phyloP scores from a whole-genome alignment of 169 alveolate species.

The Eimeria acervulina region DNA sequence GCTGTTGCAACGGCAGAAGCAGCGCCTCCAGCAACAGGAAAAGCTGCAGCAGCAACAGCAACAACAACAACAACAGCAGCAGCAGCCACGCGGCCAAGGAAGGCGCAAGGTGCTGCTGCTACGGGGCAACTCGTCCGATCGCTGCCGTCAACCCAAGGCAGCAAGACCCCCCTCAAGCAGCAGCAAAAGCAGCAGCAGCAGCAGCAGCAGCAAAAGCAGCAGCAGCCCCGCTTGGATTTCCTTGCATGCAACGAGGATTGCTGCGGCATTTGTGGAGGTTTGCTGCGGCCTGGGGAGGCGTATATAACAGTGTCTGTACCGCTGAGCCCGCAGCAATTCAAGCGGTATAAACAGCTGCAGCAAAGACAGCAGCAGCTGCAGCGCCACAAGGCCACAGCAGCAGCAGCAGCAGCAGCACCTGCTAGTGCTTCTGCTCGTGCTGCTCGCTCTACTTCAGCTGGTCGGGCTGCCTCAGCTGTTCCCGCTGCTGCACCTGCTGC shows the following conservation, averaged over 20 bases:
- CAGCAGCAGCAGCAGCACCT: not conserved
- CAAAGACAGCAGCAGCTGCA: not conserved
- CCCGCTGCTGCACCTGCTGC: too few species aligned
- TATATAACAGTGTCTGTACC: not conserved
- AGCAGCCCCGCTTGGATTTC: not conserved
- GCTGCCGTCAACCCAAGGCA: too few species aligned
- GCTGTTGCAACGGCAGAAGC: not conserved
- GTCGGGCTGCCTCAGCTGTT: too few species aligned
- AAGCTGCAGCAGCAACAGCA: not conserved
- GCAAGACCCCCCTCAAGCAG: too few species aligned
- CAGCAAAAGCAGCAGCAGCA: not conserved
- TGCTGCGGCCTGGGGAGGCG: not conserved
- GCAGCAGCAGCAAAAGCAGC: constrained; percentile 16
- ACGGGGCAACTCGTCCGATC: too few species aligned
- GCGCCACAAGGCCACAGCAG: not conserved
- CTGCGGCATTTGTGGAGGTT: not conserved
- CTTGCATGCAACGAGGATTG: constrained; percentile 14
- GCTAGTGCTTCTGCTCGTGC: too few species aligned
- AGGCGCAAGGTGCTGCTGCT: not conserved
- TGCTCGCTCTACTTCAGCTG: too few species aligned
- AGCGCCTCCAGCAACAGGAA: too few species aligned
- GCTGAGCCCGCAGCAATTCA: not conserved
- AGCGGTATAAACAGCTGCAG: too few species aligned
- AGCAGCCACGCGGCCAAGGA: not conserved
- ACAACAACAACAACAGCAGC: not conserved